phyloP scores from a whole-genome alignment of 495 filamentous ascomycete species.

The Parmelia sp. region DNA sequence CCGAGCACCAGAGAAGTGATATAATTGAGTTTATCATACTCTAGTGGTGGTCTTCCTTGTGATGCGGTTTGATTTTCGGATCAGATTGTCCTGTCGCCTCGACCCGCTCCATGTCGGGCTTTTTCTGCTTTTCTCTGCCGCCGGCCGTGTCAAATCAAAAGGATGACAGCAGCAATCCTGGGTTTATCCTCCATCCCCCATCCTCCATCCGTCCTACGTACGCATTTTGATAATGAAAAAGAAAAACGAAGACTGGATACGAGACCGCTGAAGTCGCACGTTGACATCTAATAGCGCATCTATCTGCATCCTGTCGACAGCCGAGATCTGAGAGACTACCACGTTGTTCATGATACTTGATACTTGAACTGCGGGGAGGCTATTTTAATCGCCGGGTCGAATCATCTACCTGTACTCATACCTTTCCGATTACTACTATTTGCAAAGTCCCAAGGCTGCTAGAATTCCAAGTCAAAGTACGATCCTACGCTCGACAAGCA shows the following conservation, averaged over 20 bases:
- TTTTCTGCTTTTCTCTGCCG: not conserved
- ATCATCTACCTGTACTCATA: not conserved
- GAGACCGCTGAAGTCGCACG: not conserved
- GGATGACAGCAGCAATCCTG: not conserved
- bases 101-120: not conserved
- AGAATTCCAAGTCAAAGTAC: not conserved
- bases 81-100: not conserved
- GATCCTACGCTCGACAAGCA: not conserved
- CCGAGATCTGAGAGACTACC: slow-evolving; percentile 3
- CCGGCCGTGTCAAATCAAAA: not conserved
- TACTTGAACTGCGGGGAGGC: not conserved
- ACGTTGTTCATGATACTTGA: not conserved
- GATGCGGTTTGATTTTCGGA: not conserved
- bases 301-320: not conserved
- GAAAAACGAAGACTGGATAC: too few species aligned
- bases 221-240: too few species aligned
- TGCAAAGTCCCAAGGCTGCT: not conserved
- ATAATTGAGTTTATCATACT: too few species aligned
- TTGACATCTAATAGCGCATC: not conserved
- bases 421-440: not conserved
- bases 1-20: too few species aligned
- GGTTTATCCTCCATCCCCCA: not conserved
- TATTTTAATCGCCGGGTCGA: slow-evolving; percentile 3
- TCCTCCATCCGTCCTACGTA: not conserved
- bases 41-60: too few species aligned